Conservation (phyloP, 2,329 filamentous ascomycete genomes). For the Trichophyton equinum region DNA sequence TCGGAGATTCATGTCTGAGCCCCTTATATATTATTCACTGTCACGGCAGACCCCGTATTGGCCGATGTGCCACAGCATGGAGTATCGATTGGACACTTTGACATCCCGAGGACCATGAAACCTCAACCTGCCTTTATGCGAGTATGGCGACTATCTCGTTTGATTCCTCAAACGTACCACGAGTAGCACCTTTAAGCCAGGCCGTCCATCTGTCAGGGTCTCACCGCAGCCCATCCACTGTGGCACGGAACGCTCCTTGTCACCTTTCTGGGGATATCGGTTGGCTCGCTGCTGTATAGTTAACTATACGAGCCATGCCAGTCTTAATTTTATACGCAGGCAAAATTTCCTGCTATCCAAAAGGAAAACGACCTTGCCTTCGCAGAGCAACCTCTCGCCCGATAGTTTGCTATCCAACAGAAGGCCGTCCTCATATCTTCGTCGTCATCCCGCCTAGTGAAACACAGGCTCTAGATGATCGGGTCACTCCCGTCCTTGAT, state of each 20-base stretch:
- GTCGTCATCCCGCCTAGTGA: not conserved
- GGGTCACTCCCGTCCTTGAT: not conserved
- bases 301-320: not conserved
- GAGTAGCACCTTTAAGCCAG: not conserved
- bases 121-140: not conserved
- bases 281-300: not conserved
- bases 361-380: not conserved
- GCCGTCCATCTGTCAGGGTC: not conserved
- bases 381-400: not conserved
- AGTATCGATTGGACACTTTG: not conserved
- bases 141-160: not conserved
- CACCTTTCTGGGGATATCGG: too few species aligned
- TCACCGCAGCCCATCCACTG: not conserved
- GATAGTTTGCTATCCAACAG: not conserved
- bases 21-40: not conserved
- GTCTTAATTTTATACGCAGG: too few species aligned
- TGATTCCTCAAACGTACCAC: not conserved
- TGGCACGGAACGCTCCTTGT: not conserved
- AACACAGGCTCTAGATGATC: not conserved
- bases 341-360: too few species aligned
- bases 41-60: not conserved
- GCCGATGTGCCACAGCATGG: not conserved
- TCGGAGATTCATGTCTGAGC: conserved; percentile 1
- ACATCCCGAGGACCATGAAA: not conserved
- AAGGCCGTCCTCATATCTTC: not conserved